phyloP scores from a whole-genome alignment of 1,284 basidiomycete genomes.

The Trametes sp. region DNA sequence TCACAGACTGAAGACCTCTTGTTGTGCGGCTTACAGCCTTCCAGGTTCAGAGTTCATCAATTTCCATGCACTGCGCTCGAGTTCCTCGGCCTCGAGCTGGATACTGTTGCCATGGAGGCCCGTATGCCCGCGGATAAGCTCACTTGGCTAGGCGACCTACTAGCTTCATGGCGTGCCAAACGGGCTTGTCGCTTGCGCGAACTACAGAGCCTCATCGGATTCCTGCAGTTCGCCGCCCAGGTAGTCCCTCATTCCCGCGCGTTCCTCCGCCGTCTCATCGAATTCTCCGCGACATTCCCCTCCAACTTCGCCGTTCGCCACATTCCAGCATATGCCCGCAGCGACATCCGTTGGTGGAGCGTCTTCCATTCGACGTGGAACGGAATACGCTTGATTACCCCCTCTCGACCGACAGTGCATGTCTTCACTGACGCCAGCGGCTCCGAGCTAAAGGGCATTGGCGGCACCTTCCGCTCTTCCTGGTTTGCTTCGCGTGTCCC shows the following conservation, averaged over 20 bases:
- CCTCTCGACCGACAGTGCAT: slow-evolving; percentile 1
- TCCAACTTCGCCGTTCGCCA: neutral
- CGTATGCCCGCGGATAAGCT: slow-evolving; percentile 15
- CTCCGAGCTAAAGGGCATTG: slow-evolving; percentile 8
- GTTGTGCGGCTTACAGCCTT: too few relatives aligned
- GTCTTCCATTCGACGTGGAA: slow-evolving; percentile 11
- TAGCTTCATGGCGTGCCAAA: neutral
- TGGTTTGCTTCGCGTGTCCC: slow-evolving; percentile 12
- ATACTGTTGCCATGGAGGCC: slow-evolving; percentile 15
- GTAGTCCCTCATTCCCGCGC: slow-evolving; percentile 12
- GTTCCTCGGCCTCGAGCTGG: slow-evolving; percentile 17
- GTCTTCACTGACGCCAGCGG: slow-evolving; percentile 15
- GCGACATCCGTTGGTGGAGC: slow-evolving; percentile 16
- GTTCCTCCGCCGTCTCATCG: slow-evolving; percentile 12
- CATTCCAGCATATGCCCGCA: slow-evolving; percentile 10
- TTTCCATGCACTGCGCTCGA: slow-evolving; percentile 2
- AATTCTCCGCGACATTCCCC: slow-evolving; percentile 7
- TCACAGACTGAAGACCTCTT: too few relatives aligned
- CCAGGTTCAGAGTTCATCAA: too few relatives aligned
- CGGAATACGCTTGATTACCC: slow-evolving; percentile 4
- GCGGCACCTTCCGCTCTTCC: neutral
- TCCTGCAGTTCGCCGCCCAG: slow-evolving; percentile 16
- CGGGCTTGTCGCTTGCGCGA: slow-evolving; percentile 11
- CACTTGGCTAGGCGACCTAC: slow-evolving; percentile 2
- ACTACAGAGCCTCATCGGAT: slow-evolving; percentile 15